Base-by-base conservation (phyloP, 345 rosid genomes). In the Sisymbrium altissimum region DNA sequence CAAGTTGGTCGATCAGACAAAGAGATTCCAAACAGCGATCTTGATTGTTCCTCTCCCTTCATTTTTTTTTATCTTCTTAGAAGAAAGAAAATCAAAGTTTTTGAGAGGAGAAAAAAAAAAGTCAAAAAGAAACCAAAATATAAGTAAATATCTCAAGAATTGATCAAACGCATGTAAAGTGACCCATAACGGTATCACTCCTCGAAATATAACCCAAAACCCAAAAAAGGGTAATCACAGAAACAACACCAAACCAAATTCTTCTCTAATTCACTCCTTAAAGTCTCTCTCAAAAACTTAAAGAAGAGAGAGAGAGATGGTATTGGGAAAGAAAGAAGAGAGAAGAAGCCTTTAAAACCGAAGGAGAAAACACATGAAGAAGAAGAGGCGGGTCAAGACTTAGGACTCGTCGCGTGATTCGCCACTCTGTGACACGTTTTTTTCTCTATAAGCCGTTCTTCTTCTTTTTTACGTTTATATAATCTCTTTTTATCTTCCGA, bases 11-110 rank as follows among this genome's bases (percentile, higher is more conserved):
- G 82, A 78, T 80, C 86, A 67, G 95, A 84, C 32, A 91, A 72
- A 15, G 93, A 86, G 71, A 91, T 87, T 52, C 97, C 96, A 58
- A 89, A 91, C 83, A 89, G 72, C 70, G 87, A 84, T 82, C 87
- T 77, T 8, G 88, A 41, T 23, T 85, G 97, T 64, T 89, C 91
- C 23, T 65, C 91, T 41, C 36, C 78, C 89, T 84, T 91, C 97
- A 87, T 91, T 17, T 3, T 52, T 58, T 30, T 17, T 3, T 52
- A 49, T 30, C 9, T 13, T 29, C 38, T 43, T 21, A 19, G 14
- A 48, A 13, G 7, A 38, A 25, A 49, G 4, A 23, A 9, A 52
- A n/a, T 35, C 41, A 64, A 64, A 3, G 19, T 29, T 38, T 21
- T 30, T 23, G 0, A 4, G 66, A 32, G 50, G 38, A 3, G 5